Evolutionary conservation across 257 asterid genomes (phyloP).

Genomic region (Jaltomata sinuosa): DNA sequence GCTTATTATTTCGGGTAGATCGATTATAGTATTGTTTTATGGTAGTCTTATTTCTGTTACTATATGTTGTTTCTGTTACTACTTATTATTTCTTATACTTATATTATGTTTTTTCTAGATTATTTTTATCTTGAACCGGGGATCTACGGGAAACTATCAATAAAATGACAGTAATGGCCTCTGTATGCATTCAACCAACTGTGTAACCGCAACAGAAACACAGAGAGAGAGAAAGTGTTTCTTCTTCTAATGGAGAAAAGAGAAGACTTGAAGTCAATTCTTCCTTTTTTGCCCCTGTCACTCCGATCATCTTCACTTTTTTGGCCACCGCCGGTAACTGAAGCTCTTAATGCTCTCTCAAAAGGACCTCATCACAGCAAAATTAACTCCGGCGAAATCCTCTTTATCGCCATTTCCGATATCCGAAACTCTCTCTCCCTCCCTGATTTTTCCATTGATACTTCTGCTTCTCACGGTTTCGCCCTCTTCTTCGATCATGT

Average conservation of each 20-base stretch:
- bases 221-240: neutral
- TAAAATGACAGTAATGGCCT: too few species aligned
- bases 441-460: constrained; percentile 13
- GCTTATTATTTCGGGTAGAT: too few species aligned
- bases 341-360: constrained; percentile 59
- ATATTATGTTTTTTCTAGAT: too few species aligned
- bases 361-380: constrained; percentile 67
- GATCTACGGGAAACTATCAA: too few species aligned
- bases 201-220: neutral
- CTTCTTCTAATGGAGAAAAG: neutral
- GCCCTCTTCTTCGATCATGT: constrained; percentile 73
- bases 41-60: too few species aligned
- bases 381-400: constrained; percentile 54
- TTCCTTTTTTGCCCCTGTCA: constrained; percentile 47
- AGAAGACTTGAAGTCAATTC: constrained; percentile 33
- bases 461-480: constrained; percentile 48
- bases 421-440: constrained; percentile 41
- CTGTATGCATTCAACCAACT: neutral
- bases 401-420: constrained; percentile 58
- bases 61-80: too few species aligned
- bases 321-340: constrained; percentile 56
- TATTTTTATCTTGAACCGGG: too few species aligned
- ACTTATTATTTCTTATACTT: too few species aligned
- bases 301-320: constrained; percentile 50
- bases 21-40: too few species aligned